Evolutionary conservation across 2,329 filamentous ascomycete species (phyloP), one percentile per base, ranked within the genome.

Genomic region (Lasiodiplodia theobromae): DNA sequence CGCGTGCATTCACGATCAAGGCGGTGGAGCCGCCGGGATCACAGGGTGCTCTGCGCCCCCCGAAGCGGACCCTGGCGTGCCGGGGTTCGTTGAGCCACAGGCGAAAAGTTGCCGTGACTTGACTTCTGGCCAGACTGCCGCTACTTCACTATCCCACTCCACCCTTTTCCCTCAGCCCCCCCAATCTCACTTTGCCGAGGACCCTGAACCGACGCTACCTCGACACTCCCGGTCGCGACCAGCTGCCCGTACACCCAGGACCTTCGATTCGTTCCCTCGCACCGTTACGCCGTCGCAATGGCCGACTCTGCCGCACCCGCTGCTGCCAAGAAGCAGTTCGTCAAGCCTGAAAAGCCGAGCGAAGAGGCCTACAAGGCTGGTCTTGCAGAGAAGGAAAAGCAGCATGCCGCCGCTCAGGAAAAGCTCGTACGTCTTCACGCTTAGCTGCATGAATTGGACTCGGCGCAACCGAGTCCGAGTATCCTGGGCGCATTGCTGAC

Each of bases 381-480:
- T 71, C 86, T 97, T 70, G 90, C 88, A 63, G 88, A 91, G 82
- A 91, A 92, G 31, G 93, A 98, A 82, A 97, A 97, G 85, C 93
- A 92, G 73, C 91, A 97, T 82, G 86, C 91, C 77, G 89, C 88
- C 65, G 86, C 91, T 58, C 91, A 96, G 84, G 90, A 92, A 74
- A 87, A 87, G 76, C 80, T 90, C 77, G 89, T 91, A 83, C 72
- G 47, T 71, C 67, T 28, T 34, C 11, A 16, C 66, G n/a, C 49
- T 40, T 52, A 37, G 21, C 38, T 66, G 66, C 52, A 63, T 21
- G 34, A 66, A 14, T 53, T 38, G 52, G 38, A 60, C 53, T 37
- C 23, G 60, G 28, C 62, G 25, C 37, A 34, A 7, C 34, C 51
- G 37, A 56, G 56, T 64, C 58, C 49, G 14, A 8, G 38, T 25